These are phyloP conservation scores for Kuraishia ogatae DNA, from an alignment of 805 yeast genomes.

Conservation along the genomic window DNA sequence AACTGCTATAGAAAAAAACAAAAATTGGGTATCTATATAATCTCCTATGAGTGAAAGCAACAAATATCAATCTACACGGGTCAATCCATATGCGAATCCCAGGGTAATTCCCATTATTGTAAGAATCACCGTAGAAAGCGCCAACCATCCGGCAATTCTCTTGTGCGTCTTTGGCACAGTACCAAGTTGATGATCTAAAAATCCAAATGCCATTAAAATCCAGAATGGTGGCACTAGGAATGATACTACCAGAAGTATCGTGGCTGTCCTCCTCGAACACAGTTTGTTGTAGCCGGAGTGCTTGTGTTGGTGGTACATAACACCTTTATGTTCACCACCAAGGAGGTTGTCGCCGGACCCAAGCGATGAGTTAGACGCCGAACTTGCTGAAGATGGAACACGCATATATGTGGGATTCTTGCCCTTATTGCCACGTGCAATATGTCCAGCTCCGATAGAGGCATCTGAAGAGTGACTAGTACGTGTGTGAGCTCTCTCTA, in stretches of 20 bases:
- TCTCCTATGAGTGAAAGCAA: too few species aligned
- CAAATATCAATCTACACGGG: neutral
- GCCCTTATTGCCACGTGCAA: slow-evolving; percentile 1
- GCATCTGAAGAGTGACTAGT: neutral
- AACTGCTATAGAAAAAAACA: too few species aligned
- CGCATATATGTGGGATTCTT: slow-evolving; percentile 2
- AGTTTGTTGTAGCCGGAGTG: slow-evolving; percentile 2
- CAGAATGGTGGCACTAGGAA: slow-evolving; percentile 21
- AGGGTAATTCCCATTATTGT: slow-evolving; percentile 15
- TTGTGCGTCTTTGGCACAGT: slow-evolving; percentile 13
- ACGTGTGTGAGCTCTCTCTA: neutral
- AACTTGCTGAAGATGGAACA: slow-evolving; percentile 4
- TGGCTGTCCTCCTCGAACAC: slow-evolving; percentile 11
- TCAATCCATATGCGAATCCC: slow-evolving; percentile 18
- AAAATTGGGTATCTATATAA: too few species aligned
- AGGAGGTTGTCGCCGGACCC: neutral
- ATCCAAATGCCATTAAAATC: slow-evolving; percentile 18
- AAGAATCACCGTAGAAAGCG: slow-evolving; percentile 10
- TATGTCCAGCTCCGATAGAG: neutral
- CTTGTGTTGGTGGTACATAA: slow-evolving; percentile 1
- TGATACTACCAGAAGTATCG: slow-evolving; percentile 12
- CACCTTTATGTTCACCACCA: slow-evolving; percentile 3
- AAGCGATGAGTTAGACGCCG: slow-evolving; percentile 3
- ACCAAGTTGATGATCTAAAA: slow-evolving; percentile 17
- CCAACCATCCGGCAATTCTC: slow-evolving; percentile 12